Evolutionary conservation across 2,329 filamentous ascomycete species (phyloP), one percentile per base, ranked within the genome.

Genomic region (Trichoderma breve): DNA sequence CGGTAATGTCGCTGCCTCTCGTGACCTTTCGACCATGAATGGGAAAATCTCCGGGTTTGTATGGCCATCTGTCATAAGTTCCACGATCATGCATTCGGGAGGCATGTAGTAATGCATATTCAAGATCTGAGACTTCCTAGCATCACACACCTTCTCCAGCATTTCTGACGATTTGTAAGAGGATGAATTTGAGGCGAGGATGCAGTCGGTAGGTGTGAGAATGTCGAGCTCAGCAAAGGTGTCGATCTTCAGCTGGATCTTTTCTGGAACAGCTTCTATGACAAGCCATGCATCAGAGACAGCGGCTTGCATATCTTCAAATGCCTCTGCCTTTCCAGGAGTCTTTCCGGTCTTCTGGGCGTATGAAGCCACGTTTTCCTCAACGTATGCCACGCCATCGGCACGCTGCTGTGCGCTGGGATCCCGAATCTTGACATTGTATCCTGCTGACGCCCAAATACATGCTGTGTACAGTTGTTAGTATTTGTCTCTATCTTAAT

Each of bases 41-140:
- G 81, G 79, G 60, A 88, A 83, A 5, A 88, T 81, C 1, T 74
- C 77, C 0, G 74, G 70, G 11, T 81, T 73, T 0, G 87, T 88
- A 26, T 80, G 74, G 0, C 86, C 86, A 69, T 81, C 77, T 0
- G 86, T 87, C 87, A 89, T 88, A 7, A 89, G 77, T 75, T 89
- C 86, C 3, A 88, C 86, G 3, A 84, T 78, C n/a, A 76, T 74
- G 73, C 81, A 82, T n/a, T 76, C 75, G 0, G 83, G 85, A 0
- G 85, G 85, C 84, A 87, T 87, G 70, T 83, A 83, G 75, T 79
- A 88, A 70, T 89, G 86, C 72, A 83, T 85, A 73, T 88, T 88
- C 47, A 86, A 75, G 2, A 86, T 78, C 0, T 84, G 77, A 3
- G 62, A 63, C 71, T 81, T 84, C 0, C 81, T 81, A 1, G 76